Base-by-base conservation (phyloP, 202 grass and related monocot species). In the Panicum virgatum region DNA sequence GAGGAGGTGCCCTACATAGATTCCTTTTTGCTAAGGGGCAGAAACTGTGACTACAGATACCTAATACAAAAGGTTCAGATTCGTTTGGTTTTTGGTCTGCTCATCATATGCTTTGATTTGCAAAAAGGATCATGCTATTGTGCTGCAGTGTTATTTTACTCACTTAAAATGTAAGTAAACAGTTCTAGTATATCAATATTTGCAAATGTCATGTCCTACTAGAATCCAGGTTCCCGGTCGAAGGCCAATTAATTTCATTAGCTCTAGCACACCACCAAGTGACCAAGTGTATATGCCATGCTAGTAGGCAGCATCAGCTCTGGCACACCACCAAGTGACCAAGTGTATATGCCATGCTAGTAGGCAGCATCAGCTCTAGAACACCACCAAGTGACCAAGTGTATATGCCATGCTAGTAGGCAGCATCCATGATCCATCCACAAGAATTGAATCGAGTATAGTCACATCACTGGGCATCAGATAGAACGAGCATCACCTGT, bases 1-100 rank as follows among this genome's bases (percentile, higher is more conserved):
- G 83, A 23, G 86, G 88, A 46, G 56, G 75, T 29, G 76, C 36
- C 80, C 91, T 91, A 83, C 50, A 89, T 56, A 27, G 3, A 61
- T 23, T 54, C 64, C 18, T 36, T 15, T n/a, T 26, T 11, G 2
- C 11, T 72, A 79, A 75, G 68, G 62, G 57, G 38, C 4, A 30
- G 82, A 29, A 4, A 58, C 43, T 63, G 20, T 27, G 57, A 20
- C 44, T 19, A 22, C 9, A 72, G 1, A 51, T 25, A 27, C 9
- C 13, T 32, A 47, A 72, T 9, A 73, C 27, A 8, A 74, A 52
- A 72, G 26, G 1, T 10, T 4, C 5, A 51, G 29, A 18, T 72
- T 73, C 0, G 20, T 50, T 39, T 50, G 13, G 12, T 16, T 59
- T 5, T 11, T 42, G 12, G 0, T 9, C 0, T 26, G 12, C 11